phyloP scores from a whole-genome alignment of 495 filamentous ascomycete genomes.

The Delitschia confertaspora region DNA sequence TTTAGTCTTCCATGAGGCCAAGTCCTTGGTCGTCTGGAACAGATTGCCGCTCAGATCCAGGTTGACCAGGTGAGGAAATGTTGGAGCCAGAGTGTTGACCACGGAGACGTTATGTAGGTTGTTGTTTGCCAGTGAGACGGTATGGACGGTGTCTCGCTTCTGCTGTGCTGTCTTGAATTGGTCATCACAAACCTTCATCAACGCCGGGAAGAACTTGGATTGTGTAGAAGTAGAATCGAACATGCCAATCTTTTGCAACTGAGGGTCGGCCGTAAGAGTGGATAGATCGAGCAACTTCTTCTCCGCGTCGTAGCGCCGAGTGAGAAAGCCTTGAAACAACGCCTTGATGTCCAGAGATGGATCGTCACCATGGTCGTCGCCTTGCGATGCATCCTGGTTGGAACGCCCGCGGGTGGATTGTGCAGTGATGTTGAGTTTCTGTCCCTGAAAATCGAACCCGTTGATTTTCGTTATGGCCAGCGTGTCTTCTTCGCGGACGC shows the following conservation, averaged over 20 bases:
- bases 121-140: slow-evolving; percentile 71
- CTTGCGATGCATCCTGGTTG: slow-evolving; percentile 21
- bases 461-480: slow-evolving; percentile 31
- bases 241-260: slow-evolving; percentile 60
- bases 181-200: slow-evolving; percentile 72
- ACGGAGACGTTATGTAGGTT: slow-evolving; percentile 57
- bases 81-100: slow-evolving; percentile 61
- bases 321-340: slow-evolving; percentile 49
- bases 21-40: slow-evolving; percentile 48
- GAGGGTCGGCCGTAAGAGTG: slow-evolving; percentile 57
- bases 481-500: slow-evolving; percentile 14
- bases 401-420: slow-evolving; percentile 25
- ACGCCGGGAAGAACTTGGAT: slow-evolving; percentile 78
- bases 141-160: slow-evolving; percentile 63
- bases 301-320: slow-evolving; percentile 57
- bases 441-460: slow-evolving; percentile 45
- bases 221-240: slow-evolving; percentile 62
- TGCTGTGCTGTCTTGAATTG: slow-evolving; percentile 56
- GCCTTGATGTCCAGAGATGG: slow-evolving; percentile 37
- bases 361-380: slow-evolving; percentile 9
- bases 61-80: slow-evolving; percentile 74
- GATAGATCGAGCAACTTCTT: slow-evolving; percentile 74
- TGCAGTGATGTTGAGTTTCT: slow-evolving; percentile 37
- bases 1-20: slow-evolving; percentile 64
- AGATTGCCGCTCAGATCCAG: slow-evolving; percentile 78